Conservation (phyloP, 371 early-diverging fungal species). For the Mortierella sp. region DNA sequence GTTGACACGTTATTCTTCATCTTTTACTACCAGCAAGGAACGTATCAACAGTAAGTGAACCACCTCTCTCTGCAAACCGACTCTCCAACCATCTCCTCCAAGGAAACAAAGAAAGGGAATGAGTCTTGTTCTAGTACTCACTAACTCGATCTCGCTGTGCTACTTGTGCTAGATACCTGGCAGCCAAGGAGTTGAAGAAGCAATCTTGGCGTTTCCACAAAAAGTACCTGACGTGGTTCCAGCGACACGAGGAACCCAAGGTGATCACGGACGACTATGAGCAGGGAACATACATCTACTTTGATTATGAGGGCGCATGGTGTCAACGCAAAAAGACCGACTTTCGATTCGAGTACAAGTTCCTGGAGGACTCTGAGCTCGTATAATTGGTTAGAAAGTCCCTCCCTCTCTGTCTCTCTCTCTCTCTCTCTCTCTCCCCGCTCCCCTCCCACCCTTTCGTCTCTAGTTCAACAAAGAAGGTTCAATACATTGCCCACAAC, state of each 20-base stretch:
- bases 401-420: too few species aligned
- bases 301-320: conserved; percentile 99
- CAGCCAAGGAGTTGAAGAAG: conserved; percentile 95
- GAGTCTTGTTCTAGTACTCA: too few species aligned
- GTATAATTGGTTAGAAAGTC: too few species aligned
- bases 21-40: conserved; percentile 98
- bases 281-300: conserved; percentile 98
- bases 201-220: conserved; percentile 99
- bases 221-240: conserved; percentile 99
- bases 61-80: too few species aligned
- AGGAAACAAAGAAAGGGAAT: too few species aligned
- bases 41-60: conserved; percentile 93
- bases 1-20: conserved; percentile 98
- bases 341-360: conserved; percentile 93
- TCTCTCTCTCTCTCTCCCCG: too few species aligned
- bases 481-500: too few species aligned
- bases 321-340: conserved; percentile 97
- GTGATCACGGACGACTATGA: conserved; percentile 98
- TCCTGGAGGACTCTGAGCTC: conserved; percentile 83
- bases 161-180: conserved; percentile 81
- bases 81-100: too few species aligned
- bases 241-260: conserved; percentile 98
- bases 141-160: too few species aligned
- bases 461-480: too few species aligned
- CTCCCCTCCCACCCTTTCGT: too few species aligned